Evolutionary conservation across 768 basidiomycete genomes (phyloP).

Genomic region (Pleurotus pulmonarius): DNA sequence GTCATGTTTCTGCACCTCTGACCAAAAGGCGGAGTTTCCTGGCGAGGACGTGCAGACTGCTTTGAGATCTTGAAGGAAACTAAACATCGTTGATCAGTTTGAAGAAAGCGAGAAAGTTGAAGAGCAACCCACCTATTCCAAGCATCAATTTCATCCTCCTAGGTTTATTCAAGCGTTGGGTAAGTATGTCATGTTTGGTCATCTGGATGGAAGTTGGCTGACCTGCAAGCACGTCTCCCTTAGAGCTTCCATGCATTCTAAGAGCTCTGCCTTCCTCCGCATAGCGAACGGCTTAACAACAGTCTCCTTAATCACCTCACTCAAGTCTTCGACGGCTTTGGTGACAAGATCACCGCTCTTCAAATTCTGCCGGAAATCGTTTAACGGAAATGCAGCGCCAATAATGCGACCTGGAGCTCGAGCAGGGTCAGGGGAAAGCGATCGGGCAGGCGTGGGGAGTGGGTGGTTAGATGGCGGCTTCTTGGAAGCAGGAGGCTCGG

Average conservation of each 20-base stretch:
- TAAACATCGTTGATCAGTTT: conserved; percentile 19
- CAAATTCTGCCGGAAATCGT: conserved; percentile 73
- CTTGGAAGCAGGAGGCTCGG: conserved; percentile 9
- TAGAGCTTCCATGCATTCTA: conserved; percentile 69
- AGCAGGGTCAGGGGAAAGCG: conserved; percentile 46
- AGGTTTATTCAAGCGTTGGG: neutral
- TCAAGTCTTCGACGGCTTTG: conserved; percentile 83
- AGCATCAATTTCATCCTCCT: conserved; percentile 81
- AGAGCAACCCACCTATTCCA: conserved; percentile 60
- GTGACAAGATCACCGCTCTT: conserved; percentile 74
- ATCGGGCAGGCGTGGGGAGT: conserved; percentile 54
- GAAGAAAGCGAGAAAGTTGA: neutral
- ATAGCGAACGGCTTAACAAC: conserved; percentile 67
- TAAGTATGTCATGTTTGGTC: too few species aligned
- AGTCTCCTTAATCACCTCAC: conserved; percentile 66
- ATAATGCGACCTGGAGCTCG: conserved; percentile 72
- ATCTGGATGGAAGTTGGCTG: conserved; percentile 12
- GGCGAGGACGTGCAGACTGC: conserved; percentile 47
- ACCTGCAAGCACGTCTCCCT: conserved; percentile 66
- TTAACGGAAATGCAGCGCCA: conserved; percentile 66
- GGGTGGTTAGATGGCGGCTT: conserved; percentile 16
- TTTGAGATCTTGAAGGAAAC: conserved; percentile 61
- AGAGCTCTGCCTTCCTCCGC: conserved; percentile 62
- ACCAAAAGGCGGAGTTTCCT: conserved; percentile 72
- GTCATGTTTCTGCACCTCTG: conserved; percentile 45